These are phyloP conservation scores for Amphirosellinia nigrospora DNA, from an alignment of 495 filamentous ascomycete genomes.

Conservation along the genomic window DNA sequence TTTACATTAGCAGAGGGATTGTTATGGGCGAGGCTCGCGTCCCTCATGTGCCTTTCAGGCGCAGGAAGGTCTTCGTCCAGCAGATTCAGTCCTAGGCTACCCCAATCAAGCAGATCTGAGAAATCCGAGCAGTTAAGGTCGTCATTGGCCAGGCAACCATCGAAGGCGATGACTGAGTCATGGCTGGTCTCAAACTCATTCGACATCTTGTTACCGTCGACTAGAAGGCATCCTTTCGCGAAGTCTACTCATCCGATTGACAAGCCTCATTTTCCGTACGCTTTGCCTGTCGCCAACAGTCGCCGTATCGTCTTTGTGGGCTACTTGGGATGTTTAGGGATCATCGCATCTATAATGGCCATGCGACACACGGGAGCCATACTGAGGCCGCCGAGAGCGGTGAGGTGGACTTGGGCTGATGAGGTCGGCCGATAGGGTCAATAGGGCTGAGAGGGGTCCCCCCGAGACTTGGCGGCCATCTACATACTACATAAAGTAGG, in stretches of 20 bases:
- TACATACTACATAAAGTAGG: no score
- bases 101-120: neutral
- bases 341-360: neutral
- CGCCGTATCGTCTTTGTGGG: neutral
- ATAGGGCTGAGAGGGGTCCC: constrained; percentile 29
- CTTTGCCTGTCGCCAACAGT: neutral
- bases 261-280: neutral
- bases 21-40: neutral
- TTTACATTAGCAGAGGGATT: neutral
- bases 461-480: neutral
- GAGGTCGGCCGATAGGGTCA: constrained; percentile 31
- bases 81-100: neutral
- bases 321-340: neutral
- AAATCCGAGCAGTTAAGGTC: neutral
- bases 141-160: neutral
- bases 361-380: neutral
- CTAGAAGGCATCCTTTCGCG: neutral
- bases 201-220: neutral
- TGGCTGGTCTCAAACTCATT: neutral
- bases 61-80: neutral
- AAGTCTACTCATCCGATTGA: neutral
- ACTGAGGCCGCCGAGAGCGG: constrained; percentile 4
- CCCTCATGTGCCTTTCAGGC: neutral
- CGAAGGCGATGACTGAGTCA: neutral
- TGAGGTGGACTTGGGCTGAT: constrained; percentile 21